These are phyloP conservation scores for Crithidia expoeki DNA, from an alignment of 208 protist genomes.

Conservation along the genomic window DNA sequence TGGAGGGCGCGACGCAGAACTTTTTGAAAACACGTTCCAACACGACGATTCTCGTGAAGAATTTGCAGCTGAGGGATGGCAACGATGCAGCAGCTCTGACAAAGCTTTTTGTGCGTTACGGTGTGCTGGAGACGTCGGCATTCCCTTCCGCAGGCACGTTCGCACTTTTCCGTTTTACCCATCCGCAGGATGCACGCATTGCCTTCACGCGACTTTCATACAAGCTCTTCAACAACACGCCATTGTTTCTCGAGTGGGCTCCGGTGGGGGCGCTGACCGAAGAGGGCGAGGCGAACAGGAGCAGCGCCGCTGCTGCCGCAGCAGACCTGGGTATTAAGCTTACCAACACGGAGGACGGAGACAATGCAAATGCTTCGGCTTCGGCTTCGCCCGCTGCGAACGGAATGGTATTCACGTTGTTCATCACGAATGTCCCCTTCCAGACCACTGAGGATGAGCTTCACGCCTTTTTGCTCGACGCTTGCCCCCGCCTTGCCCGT, in stretches of 20 bases:
- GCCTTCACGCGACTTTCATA: conserved; percentile 97
- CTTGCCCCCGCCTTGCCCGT: conserved; percentile 92
- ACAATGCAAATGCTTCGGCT: not conserved
- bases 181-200: conserved; percentile 84
- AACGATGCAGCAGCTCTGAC: conserved; percentile 65
- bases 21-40: conserved; percentile 74
- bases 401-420: conserved; percentile 67
- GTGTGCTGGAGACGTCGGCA: conserved; percentile 68
- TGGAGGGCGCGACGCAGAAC: conserved; percentile 65
- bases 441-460: conserved; percentile 77
- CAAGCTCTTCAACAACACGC: conserved; percentile 91
- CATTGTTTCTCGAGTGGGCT: conserved; percentile 98
- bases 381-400: conserved; percentile 8
- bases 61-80: conserved; percentile 52
- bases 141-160: conserved; percentile 70
- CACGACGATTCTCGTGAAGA: conserved; percentile 87
- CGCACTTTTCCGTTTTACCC: conserved; percentile 77
- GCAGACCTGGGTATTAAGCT: conserved; percentile 26
- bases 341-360: not conserved
- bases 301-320: not conserved
- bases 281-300: conserved; percentile 29
- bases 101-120: conserved; percentile 74
- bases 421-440: conserved; percentile 90
- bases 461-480: conserved; percentile 69
- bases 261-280: conserved; percentile 87